phyloP scores from a whole-genome alignment of 2,329 filamentous ascomycete species.

The Epichloe coenophiala region DNA sequence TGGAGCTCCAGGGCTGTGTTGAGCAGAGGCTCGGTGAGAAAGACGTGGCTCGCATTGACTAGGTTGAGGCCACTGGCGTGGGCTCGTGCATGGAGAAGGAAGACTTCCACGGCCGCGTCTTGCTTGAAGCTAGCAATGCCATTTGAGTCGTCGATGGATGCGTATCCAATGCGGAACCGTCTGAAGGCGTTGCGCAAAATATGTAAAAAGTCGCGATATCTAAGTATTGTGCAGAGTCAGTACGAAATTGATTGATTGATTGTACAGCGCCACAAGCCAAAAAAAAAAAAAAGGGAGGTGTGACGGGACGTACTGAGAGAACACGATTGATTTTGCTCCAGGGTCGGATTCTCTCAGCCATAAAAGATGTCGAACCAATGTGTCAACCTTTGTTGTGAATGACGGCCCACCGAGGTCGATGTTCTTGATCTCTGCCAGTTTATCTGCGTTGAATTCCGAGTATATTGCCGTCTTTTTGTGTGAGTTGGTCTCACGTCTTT shows the following conservation, averaged over 20 bases:
- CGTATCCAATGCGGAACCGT: constrained; percentile 58
- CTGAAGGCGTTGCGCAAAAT: constrained; percentile 59
- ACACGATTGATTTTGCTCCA: constrained; percentile 84
- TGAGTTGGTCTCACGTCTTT: constrained; percentile 8
- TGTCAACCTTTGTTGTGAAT: constrained; percentile 87
- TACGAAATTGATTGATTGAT: background rate
- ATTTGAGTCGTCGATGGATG: constrained; percentile 52
- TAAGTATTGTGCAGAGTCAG: constrained; percentile 8
- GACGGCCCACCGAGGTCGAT: constrained; percentile 61
- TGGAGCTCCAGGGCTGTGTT: constrained; percentile 91
- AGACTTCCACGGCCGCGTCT: constrained; percentile 62
- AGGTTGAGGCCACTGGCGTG: constrained; percentile 84
- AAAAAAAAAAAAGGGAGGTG: background rate
- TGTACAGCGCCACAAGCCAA: background rate
- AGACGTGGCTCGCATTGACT: constrained; percentile 85
- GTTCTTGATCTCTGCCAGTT: constrained; percentile 67
- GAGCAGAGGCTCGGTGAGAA: constrained; percentile 84
- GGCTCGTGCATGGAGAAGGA: constrained; percentile 78
- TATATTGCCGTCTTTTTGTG: constrained; percentile 49
- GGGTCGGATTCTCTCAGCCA: constrained; percentile 78
- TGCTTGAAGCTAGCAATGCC: constrained; percentile 67
- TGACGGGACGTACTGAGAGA: constrained; percentile 50
- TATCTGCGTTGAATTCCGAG: constrained; percentile 55
- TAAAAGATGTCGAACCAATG: constrained; percentile 62
- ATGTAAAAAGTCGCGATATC: constrained; percentile 63